Evolutionary conservation across 78 protist species (phyloP), one percentile per base, ranked within the genome.

Genomic region (Capsaspora owczarzaki): DNA sequence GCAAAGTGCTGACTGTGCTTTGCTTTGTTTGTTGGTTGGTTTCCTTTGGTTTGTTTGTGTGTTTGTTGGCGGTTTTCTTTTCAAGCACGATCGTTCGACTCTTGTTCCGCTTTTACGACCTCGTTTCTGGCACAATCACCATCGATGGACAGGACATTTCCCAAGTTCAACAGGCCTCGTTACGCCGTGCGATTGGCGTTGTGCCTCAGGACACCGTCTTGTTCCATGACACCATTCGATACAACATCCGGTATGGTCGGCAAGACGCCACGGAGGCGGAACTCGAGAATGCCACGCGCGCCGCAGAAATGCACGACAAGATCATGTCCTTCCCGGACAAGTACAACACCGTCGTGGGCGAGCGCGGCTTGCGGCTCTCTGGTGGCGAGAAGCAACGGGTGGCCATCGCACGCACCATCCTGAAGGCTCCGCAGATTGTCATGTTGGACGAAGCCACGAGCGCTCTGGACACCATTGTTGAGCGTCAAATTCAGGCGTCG

Each of bases 311-410:
- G 42, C 90, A 90, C 77, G 90, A 83, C n/a, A 70, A 61, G 8
- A 85, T 94, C 46, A 2, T 53, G 46, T 44, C 74, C 38, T 81
- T 90, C 82, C 84, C 90, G 5, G 90, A 88, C 14, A 91, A 91
- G 33, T 83, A 93, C 80, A 78, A 93, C 37, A 92, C 93, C n/a
- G 71, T 76, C 38, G 93, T 93, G n/a, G 96, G 96, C 44, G 97
- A 92, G 89, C 87, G 95, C 2, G 97, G 97, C 60, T 89, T 88
- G 37, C 82, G 86, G 74, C 86, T 97, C 63, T 78, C 89, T 38
- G 84, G 91, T 8, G 95, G 97, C 19, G 93, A 91, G 83, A 83
- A 87, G 38, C 95, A 91, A 78, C 89, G 98, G 35, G 88, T 96
- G 38, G 94, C 96, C 72, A 93, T 90, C 40, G 93, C 93, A 27